Percentiles rank a stretch among this genome's conserved stretches.
Evolutionary conservation across 169 alveolate genomes (phyloP).

Genomic region (Neospora caninum): DNA sequence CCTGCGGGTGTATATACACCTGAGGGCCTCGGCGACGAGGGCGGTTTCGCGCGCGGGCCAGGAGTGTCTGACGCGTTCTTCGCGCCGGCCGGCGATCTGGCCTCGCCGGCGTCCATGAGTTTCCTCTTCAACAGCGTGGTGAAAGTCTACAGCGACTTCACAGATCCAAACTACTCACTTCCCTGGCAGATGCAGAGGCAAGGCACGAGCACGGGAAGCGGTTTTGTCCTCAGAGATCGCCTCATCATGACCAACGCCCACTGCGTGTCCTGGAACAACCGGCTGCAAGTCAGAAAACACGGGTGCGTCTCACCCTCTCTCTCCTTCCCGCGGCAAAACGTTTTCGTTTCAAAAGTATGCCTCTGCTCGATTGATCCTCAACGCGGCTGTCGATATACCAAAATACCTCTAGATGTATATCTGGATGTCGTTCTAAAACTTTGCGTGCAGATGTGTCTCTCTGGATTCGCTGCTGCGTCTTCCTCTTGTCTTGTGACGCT

Average conservation of each 20-base stretch:
- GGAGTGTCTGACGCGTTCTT: background rate
- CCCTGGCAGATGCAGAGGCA: constrained; percentile 87
- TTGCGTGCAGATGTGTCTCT: background rate
- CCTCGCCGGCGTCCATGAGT: background rate
- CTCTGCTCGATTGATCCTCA: background rate
- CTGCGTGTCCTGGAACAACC: constrained; percentile 77
- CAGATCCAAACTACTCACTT: constrained; percentile 84
- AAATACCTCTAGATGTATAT: background rate
- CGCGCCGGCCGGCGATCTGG: background rate
- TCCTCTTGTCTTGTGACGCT: background rate
- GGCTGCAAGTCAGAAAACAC: constrained; percentile 82
- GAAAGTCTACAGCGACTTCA: constrained; percentile 82
- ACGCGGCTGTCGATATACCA: background rate
- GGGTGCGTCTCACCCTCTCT: constrained; percentile 72
- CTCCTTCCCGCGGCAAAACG: background rate
- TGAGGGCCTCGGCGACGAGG: background rate
- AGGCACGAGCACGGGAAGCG: constrained; percentile 80
- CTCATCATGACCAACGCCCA: constrained; percentile 83
- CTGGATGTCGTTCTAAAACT: background rate
- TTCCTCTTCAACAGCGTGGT: constrained; percentile 75
- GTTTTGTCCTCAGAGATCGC: constrained; percentile 30
- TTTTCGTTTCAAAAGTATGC: no score
- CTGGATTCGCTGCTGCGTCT: background rate
- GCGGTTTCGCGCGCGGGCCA: background rate
- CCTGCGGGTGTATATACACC: background rate